Conservation (phyloP, 371 early-diverging fungal genomes). For the Lichtheimia corymbifera region DNA sequence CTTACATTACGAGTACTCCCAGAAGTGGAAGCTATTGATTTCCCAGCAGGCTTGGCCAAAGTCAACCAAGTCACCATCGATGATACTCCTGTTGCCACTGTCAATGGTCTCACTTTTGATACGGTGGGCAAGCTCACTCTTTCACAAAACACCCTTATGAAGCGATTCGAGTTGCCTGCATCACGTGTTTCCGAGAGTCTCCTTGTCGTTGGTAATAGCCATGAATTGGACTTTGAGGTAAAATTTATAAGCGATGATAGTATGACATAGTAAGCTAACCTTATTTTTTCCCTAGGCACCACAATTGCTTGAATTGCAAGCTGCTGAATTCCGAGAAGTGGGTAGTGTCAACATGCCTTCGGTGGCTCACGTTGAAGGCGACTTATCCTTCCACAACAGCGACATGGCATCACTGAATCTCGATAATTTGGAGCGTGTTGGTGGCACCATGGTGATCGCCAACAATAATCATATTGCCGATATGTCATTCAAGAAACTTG, state of each 20-base stretch:
- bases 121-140: slow-evolving; percentile 37
- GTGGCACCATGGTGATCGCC: slow-evolving; percentile 55
- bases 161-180: slow-evolving; percentile 44
- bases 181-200: slow-evolving; percentile 40
- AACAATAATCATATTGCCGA: slow-evolving; percentile 52
- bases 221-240: slow-evolving; percentile 28
- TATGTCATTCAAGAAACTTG: slow-evolving; percentile 47
- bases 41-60: slow-evolving; percentile 46
- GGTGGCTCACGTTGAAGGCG: slow-evolving; percentile 34
- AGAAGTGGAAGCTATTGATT: slow-evolving; percentile 41
- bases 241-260: no score
- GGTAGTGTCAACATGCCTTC: slow-evolving; percentile 33
- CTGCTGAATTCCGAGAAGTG: slow-evolving; percentile 47
- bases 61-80: slow-evolving; percentile 39
- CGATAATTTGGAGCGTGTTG: slow-evolving; percentile 42
- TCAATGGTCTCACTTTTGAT: slow-evolving; percentile 43
- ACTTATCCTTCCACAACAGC: slow-evolving; percentile 57
- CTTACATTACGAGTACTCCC: slow-evolving; percentile 48
- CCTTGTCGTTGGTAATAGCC: slow-evolving; percentile 47
- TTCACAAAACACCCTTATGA: slow-evolving; percentile 54
- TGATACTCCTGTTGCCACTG: slow-evolving; percentile 45
- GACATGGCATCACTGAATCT: slow-evolving; percentile 34
- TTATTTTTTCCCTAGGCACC: slow-evolving; percentile 28
- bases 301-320: slow-evolving; percentile 29
- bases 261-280: no score